Percentiles rank a stretch among this genome's conserved stretches.
Conservation (phyloP, 1,139 yeast species). For the Sugiyamaella sp. region DNA sequence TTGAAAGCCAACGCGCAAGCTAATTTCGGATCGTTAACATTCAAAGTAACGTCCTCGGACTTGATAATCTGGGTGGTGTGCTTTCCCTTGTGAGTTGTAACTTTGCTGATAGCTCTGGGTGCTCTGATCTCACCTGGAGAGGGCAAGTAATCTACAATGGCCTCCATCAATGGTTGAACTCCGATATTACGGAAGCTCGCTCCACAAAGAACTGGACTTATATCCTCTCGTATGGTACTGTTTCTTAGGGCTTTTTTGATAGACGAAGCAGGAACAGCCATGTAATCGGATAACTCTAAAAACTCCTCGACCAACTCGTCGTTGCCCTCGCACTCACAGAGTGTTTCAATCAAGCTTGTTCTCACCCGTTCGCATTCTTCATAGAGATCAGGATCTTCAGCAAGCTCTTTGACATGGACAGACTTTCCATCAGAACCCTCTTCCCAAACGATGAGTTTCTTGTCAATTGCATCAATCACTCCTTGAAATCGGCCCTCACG, state of each 20-base stretch:
- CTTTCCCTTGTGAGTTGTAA: conserved; percentile 23
- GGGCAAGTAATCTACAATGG: conserved; percentile 75
- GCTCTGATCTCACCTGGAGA: conserved; percentile 67
- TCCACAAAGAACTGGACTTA: conserved; percentile 88
- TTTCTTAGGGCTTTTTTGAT: conserved; percentile 62
- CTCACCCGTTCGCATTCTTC: conserved; percentile 60
- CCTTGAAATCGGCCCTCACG: conserved; percentile 64
- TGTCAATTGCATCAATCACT: conserved; percentile 77
- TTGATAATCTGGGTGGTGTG: conserved; percentile 33
- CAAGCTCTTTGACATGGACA: conserved; percentile 54
- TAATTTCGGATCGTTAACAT: conserved; percentile 57
- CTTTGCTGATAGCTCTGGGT: conserved; percentile 51
- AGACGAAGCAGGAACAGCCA: conserved; percentile 53
- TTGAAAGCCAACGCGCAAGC: conserved; percentile 90
- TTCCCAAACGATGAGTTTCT: conserved; percentile 67
- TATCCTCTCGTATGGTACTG: conserved; percentile 59
- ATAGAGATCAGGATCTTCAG: conserved; percentile 39
- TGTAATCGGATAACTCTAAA: conserved; percentile 63
- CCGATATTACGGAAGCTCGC: conserved; percentile 92
- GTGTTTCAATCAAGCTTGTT: conserved; percentile 77
- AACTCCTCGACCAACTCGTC: conserved; percentile 67
- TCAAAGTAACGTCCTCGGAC: conserved; percentile 56
- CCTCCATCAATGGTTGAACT: conserved; percentile 91
- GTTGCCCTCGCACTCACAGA: conserved; percentile 77
- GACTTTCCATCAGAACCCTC: conserved; percentile 57